Percentiles rank a stretch among this genome's conserved stretches.
Conservation (phyloP, 495 filamentous ascomycete genomes). For the Penicillium pulvis region DNA sequence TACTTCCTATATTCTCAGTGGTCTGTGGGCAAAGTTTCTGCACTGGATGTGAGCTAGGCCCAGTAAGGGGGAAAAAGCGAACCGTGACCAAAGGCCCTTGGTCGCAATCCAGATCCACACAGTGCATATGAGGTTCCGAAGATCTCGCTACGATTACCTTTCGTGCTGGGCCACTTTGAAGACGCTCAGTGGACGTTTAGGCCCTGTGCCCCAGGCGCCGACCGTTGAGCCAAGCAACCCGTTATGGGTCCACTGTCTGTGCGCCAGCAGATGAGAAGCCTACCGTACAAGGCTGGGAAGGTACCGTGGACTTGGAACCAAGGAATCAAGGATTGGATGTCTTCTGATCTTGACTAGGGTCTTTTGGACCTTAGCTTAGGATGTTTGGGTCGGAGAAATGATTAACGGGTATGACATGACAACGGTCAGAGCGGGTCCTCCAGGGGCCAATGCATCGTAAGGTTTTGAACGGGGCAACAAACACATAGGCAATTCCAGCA, state of each 20-base stretch:
- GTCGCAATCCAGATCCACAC: conserved; percentile 13
- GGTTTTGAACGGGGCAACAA: conserved; percentile 1
- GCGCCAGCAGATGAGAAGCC: conserved; percentile 10
- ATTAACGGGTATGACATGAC: conserved; percentile 10
- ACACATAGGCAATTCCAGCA: background rate
- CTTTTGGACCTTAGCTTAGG: no score
- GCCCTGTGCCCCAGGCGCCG: conserved; percentile 18
- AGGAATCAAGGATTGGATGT: background rate
- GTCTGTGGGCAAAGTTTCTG: background rate
- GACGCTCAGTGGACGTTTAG: conserved; percentile 12
- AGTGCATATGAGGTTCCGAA: conserved; percentile 20
- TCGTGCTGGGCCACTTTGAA: conserved; percentile 11
- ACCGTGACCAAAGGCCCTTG: conserved; percentile 9
- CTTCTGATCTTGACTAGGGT: background rate
- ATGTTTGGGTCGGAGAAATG: background rate
- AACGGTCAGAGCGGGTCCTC: conserved; percentile 9
- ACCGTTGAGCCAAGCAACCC: conserved; percentile 28
- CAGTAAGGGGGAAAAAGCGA: conserved; percentile 2
- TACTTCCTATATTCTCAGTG: background rate
- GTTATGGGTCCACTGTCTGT: conserved; percentile 27
- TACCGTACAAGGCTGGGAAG: conserved; percentile 13
- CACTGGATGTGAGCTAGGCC: background rate
- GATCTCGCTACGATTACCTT: conserved; percentile 27
- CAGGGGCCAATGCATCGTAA: conserved; percentile 11
- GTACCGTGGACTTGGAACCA: conserved; percentile 13